phyloP scores from a whole-genome alignment of 2,329 filamentous ascomycete genomes.

The Drechslerella stenobrocha region DNA sequence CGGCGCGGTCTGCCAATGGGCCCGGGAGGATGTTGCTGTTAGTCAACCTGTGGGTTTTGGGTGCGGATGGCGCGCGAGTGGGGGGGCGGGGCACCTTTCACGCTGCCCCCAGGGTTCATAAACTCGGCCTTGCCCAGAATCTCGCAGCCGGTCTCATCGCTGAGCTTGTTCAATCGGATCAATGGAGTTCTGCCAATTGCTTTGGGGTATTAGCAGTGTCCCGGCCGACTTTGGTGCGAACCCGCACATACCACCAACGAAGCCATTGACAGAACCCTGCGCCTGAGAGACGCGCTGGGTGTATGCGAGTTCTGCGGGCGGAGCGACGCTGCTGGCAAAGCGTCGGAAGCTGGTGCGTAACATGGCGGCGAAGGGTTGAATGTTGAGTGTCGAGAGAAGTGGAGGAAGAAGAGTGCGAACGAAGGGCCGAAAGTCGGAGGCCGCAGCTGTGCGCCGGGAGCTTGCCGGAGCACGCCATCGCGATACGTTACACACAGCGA shows the following conservation, averaged over 20 bases:
- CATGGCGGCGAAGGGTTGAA: conserved; percentile 59
- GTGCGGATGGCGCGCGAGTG: not conserved
- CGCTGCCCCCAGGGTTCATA: conserved; percentile 93
- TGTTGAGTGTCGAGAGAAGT: not conserved
- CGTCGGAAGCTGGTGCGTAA: conserved; percentile 70
- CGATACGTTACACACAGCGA: too few relatives aligned
- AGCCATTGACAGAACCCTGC: conserved; percentile 74
- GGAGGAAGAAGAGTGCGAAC: too few relatives aligned
- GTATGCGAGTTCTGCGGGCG: conserved; percentile 61
- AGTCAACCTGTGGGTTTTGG: not conserved
- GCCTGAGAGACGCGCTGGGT: conserved; percentile 74
- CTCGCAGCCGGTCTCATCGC: conserved; percentile 87
- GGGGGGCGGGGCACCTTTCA: conserved; percentile 64
- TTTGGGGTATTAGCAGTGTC: conserved; percentile 56
- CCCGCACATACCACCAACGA: conserved; percentile 71
- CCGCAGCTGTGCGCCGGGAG: too few relatives aligned
- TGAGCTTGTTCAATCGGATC: conserved; percentile 84
- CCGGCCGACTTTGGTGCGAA: conserved; percentile 5
- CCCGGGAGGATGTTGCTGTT: not conserved
- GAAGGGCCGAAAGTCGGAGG: too few relatives aligned
- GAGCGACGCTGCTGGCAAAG: conserved; percentile 65
- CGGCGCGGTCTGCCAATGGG: conserved; percentile 70
- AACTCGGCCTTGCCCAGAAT: conserved; percentile 97
- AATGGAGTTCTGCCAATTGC: conserved; percentile 97
- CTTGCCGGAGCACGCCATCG: too few relatives aligned